A percentile compares a stretch with the other conserved stretches of the same genome.
Conservation (phyloP, 441 rosid species). For the Rhodomyrtus psidioides region DNA sequence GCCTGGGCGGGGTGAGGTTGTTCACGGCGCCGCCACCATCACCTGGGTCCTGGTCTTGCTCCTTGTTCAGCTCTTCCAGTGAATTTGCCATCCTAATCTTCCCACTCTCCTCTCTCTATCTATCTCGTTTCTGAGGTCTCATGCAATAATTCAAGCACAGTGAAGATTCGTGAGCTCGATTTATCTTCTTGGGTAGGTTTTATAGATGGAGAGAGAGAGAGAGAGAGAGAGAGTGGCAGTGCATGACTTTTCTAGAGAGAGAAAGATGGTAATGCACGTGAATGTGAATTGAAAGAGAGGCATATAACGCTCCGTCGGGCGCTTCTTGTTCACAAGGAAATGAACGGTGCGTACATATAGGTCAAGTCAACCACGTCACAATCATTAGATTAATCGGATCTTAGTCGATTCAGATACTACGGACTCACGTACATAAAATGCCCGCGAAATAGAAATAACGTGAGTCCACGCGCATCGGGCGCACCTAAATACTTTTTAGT, state of each 20-base stretch:
- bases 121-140: not conserved
- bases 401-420: not conserved
- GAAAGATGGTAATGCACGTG: not conserved
- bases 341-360: not conserved
- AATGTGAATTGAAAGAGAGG: not conserved
- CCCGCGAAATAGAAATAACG: not conserved
- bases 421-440: not conserved
- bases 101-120: not conserved
- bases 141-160: not conserved
- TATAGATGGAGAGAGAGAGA: not conserved
- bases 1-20: not conserved
- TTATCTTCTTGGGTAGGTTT: not conserved
- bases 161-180: not conserved
- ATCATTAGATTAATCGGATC: not conserved
- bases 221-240: not conserved
- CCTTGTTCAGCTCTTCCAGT: not conserved
- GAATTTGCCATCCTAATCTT: not conserved
- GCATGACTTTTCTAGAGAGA: not conserved
- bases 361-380: no score
- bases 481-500: not conserved
- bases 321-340: not conserved
- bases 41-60: not conserved
- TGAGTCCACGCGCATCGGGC: not conserved
- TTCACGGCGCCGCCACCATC: not conserved
- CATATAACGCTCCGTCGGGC: not conserved